phyloP scores from a whole-genome alignment of 257 asterid genomes.

The Ophiorrhiza pumila region DNA sequence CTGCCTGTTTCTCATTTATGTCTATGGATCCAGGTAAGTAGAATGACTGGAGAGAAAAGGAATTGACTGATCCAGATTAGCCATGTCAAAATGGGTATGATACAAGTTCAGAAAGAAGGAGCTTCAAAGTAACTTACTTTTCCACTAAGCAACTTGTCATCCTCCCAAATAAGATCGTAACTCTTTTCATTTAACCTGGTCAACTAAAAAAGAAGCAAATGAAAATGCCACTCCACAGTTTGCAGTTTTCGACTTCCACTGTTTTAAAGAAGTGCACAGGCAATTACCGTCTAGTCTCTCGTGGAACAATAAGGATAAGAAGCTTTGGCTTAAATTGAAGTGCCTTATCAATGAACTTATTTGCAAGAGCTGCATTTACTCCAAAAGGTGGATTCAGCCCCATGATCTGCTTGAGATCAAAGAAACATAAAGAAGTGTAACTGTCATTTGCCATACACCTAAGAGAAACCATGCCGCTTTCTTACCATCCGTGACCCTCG shows the following conservation, averaged over 20 bases:
- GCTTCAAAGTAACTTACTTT: conserved; percentile 42
- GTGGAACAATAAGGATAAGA: conserved; percentile 77
- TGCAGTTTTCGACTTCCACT: not conserved
- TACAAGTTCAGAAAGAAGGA: not conserved
- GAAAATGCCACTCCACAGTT: conserved; percentile 4
- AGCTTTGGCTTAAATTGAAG: conserved; percentile 88
- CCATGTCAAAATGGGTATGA: not conserved
- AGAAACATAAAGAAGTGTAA: conserved; percentile 19
- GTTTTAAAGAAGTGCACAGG: not conserved
- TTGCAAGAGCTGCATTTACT: conserved; percentile 66
- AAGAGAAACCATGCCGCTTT: conserved; percentile 15
- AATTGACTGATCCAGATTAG: not conserved
- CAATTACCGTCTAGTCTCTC: conserved; percentile 58
- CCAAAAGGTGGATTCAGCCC: conserved; percentile 98
- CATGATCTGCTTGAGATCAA: conserved; percentile 56
- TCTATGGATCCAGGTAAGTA: conserved; percentile 89
- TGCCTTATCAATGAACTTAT: conserved; percentile 71
- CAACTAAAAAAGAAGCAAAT: not conserved
- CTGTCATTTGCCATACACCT: conserved; percentile 11
- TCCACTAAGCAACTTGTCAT: conserved; percentile 61
- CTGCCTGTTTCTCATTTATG: conserved; percentile 60
- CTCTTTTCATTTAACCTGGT: conserved; percentile 60
- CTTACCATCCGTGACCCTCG: conserved; percentile 77
- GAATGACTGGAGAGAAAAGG: conserved; percentile 56
- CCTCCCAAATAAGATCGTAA: conserved; percentile 82